Conservation (phyloP, 2,329 filamentous ascomycete genomes). For the Blastomyces gilchristii region DNA sequence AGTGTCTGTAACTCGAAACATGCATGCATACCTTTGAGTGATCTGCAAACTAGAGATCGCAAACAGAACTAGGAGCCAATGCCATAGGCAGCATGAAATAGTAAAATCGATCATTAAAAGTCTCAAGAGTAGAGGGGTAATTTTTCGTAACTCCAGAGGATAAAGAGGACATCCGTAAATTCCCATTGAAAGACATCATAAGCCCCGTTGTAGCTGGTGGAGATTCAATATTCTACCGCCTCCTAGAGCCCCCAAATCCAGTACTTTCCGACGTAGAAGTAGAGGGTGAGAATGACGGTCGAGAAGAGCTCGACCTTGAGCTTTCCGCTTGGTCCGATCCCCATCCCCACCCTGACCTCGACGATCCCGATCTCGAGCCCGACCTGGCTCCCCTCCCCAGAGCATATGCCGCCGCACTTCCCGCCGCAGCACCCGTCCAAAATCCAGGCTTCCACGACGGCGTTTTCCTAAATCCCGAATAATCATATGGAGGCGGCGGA, state of each 20-base stretch:
- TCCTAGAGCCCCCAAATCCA: neutral
- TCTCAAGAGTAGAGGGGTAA: neutral
- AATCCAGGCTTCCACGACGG: slow-evolving; percentile 37
- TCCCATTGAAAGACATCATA: neutral
- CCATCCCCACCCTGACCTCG: slow-evolving; percentile 2
- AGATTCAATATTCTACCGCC: neutral
- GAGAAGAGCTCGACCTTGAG: neutral
- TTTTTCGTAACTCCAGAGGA: neutral
- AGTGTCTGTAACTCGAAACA: no score
- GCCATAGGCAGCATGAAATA: neutral
- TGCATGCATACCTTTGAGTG: no score
- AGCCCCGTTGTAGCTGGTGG: neutral
- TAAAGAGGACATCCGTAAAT: neutral
- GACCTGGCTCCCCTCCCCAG: slow-evolving; percentile 25
- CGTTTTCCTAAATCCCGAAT: slow-evolving; percentile 16
- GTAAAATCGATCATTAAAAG: neutral
- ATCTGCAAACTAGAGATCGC: neutral
- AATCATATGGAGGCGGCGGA: slow-evolving; percentile 35
- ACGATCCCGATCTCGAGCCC: neutral
- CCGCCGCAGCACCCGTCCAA: slow-evolving; percentile 37
- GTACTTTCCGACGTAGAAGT: slow-evolving; percentile 4
- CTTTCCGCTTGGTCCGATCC: slow-evolving; percentile 2
- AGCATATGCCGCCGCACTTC: slow-evolving; percentile 34
- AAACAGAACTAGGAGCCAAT: neutral
- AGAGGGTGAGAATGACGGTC: slow-evolving; percentile 2